These are phyloP conservation scores for Chytriomyces confervae DNA, from an alignment of 192 early-diverging fungal species.

Conservation along the genomic window DNA sequence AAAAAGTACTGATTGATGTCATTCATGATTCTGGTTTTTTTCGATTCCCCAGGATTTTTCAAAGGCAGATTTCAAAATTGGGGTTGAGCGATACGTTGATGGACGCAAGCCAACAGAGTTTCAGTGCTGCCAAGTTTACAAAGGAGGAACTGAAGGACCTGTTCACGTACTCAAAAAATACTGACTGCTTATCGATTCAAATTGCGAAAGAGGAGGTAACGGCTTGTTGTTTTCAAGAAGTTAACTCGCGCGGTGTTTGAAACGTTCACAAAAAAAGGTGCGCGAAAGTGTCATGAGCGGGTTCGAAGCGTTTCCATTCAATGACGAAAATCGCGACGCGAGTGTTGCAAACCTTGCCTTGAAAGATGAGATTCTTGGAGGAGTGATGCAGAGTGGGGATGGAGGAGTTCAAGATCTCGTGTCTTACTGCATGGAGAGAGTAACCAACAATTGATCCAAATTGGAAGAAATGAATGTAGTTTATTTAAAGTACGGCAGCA, in stretches of 20 bases:
- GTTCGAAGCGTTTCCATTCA: not conserved
- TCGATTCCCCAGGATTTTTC: conserved; percentile 58
- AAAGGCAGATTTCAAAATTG: conserved; percentile 66
- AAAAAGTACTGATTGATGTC: not conserved
- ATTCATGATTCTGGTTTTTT: not conserved
- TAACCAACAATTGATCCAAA: too few species aligned
- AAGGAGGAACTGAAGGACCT: conserved; percentile 60
- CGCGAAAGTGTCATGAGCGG: conserved; percentile 18
- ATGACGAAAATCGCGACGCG: not conserved
- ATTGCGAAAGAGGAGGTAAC: not conserved
- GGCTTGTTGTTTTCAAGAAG: not conserved
- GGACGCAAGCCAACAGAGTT: conserved; percentile 46
- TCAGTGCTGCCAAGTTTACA: conserved; percentile 59
- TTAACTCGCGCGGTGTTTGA: too few species aligned
- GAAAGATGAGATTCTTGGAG: not conserved
- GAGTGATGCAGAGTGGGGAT: not conserved
- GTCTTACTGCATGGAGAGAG: conserved; percentile 1
- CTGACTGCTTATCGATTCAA: conserved; percentile 45
- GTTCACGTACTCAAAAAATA: conserved; percentile 60
- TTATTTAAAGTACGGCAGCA: too few species aligned
- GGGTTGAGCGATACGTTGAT: conserved; percentile 63
- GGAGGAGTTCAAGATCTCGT: not conserved
- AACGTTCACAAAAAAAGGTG: not conserved
- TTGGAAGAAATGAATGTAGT: too few species aligned
- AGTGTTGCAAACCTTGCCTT: not conserved